phyloP scores from a whole-genome alignment of 202 grass and related monocot species.

The Hordeum pubiflorum region DNA sequence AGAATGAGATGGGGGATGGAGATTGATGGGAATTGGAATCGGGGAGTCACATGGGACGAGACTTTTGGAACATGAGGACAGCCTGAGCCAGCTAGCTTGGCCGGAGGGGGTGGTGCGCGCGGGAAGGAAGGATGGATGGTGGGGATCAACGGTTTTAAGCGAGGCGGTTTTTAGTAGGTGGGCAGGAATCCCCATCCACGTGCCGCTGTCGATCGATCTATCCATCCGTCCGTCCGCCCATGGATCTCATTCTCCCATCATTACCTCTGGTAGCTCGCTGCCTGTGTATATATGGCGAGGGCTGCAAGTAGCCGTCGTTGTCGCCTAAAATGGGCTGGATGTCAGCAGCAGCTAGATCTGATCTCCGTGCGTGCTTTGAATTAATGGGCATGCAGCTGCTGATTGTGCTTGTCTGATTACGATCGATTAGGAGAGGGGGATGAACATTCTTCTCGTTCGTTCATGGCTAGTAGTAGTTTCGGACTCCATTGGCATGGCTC shows the following conservation, averaged over 20 bases:
- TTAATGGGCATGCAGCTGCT: background rate
- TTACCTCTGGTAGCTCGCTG: background rate
- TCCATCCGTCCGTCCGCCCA: background rate
- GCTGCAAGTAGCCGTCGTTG: background rate
- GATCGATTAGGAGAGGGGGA: background rate
- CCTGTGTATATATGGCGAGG: background rate
- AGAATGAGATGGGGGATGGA: constrained; percentile 1
- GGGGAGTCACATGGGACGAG: constrained; percentile 58
- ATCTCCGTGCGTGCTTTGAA: background rate
- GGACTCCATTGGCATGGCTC: background rate
- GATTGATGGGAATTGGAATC: constrained; percentile 25
- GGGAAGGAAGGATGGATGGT: background rate
- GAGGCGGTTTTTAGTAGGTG: constrained; percentile 30
- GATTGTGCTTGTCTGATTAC: background rate
- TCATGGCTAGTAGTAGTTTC: too few relatives aligned
- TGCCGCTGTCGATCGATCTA: constrained; percentile 36
- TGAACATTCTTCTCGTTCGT: background rate
- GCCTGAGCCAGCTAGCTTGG: constrained; percentile 54
- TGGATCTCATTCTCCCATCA: constrained; percentile 6
- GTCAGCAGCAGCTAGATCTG: background rate
- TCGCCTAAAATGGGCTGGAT: constrained; percentile 5
- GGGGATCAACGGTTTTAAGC: constrained; percentile 27
- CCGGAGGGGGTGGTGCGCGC: constrained; percentile 6
- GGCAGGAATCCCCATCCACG: constrained; percentile 41
- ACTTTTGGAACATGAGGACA: constrained; percentile 75